Percentiles rank a stretch among this genome's conserved stretches.
phyloP scores from a whole-genome alignment of 2,329 filamentous ascomycete species.

The Piedraia hortae region DNA sequence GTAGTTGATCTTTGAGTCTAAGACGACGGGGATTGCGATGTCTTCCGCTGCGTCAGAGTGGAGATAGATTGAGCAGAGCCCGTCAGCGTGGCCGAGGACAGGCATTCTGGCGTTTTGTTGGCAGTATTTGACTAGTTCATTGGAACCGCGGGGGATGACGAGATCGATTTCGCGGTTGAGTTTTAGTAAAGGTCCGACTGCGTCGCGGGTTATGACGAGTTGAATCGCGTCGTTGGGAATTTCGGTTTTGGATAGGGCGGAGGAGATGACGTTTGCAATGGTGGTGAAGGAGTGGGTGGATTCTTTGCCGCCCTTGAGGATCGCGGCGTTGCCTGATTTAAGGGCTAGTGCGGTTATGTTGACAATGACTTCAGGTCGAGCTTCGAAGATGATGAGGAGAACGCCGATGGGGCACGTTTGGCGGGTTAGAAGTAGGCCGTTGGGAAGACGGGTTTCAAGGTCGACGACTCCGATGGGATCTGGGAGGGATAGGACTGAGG shows the following conservation, averaged over 20 bases:
- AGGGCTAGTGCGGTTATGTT: slow-evolving; percentile 90
- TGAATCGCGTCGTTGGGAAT: slow-evolving; percentile 77
- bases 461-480: slow-evolving; percentile 79
- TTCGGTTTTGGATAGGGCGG: slow-evolving; percentile 39
- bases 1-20: slow-evolving; percentile 86
- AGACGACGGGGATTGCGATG: slow-evolving; percentile 46
- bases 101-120: slow-evolving; percentile 82
- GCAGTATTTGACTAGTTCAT: slow-evolving; percentile 71
- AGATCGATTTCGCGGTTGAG: slow-evolving; percentile 78
- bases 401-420: slow-evolving; percentile 89
- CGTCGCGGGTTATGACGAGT: slow-evolving; percentile 78
- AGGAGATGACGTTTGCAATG: slow-evolving; percentile 62
- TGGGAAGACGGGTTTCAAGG: slow-evolving; percentile 60
- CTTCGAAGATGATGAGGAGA: slow-evolving; percentile 95
- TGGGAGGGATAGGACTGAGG: slow-evolving; percentile 57
- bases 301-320: slow-evolving; percentile 91
- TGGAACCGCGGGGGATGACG: slow-evolving; percentile 75
- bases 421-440: slow-evolving; percentile 59
- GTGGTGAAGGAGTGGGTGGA: slow-evolving; percentile 84
- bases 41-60: slow-evolving; percentile 46
- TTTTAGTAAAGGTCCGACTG: slow-evolving; percentile 61
- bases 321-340: slow-evolving; percentile 91
- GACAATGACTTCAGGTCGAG: slow-evolving; percentile 87
- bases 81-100: slow-evolving; percentile 86
- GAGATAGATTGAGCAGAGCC: slow-evolving; percentile 67